Conservation (phyloP, 192 early-diverging fungal genomes). For the Coemansia javaensis region DNA sequence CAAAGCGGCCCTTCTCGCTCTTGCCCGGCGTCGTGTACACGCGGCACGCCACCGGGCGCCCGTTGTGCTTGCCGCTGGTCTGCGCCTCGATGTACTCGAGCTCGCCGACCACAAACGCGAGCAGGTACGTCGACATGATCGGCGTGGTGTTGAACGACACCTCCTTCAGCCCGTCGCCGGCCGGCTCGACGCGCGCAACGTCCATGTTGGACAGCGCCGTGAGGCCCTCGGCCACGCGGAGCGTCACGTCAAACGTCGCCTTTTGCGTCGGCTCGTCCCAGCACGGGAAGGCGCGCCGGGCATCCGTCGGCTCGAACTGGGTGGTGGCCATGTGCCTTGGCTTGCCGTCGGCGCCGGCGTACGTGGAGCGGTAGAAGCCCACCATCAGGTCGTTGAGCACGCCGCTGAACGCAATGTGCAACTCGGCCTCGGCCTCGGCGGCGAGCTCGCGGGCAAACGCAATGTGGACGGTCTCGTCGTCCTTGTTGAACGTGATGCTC, state of each 20-base stretch:
- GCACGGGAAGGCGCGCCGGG: constrained; percentile 69
- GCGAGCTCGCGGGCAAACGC: constrained; percentile 57
- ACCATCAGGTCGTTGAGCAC: constrained; percentile 82
- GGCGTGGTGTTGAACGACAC: constrained; percentile 71
- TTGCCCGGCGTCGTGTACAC: constrained; percentile 66
- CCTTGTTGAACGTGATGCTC: constrained; percentile 19
- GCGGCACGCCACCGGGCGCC: constrained; percentile 51
- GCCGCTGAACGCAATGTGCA: constrained; percentile 61
- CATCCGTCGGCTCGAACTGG: constrained; percentile 93
- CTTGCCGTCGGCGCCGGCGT: constrained; percentile 58
- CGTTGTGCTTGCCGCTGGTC: constrained; percentile 43
- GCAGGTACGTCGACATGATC: constrained; percentile 76
- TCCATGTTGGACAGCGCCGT: constrained; percentile 91
- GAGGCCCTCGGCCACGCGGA: constrained; percentile 69
- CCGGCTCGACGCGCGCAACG: constrained; percentile 22
- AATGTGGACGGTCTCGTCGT: constrained; percentile 51
- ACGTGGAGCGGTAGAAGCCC: constrained; percentile 89
- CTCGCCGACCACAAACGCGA: constrained; percentile 73
- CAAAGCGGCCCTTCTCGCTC: constrained; percentile 63
- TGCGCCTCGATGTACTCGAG: constrained; percentile 73
- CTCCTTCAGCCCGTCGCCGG: constrained; percentile 22
- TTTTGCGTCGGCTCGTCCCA: constrained; percentile 87
- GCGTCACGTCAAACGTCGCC: constrained; percentile 88
- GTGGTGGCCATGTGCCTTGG: constrained; percentile 79
- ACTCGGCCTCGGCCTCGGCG: constrained; percentile 47